Evolutionary conservation across 495 filamentous ascomycete species (phyloP), one percentile per base, ranked within the genome.

Genomic region (Hypoxylon fragiforme): DNA sequence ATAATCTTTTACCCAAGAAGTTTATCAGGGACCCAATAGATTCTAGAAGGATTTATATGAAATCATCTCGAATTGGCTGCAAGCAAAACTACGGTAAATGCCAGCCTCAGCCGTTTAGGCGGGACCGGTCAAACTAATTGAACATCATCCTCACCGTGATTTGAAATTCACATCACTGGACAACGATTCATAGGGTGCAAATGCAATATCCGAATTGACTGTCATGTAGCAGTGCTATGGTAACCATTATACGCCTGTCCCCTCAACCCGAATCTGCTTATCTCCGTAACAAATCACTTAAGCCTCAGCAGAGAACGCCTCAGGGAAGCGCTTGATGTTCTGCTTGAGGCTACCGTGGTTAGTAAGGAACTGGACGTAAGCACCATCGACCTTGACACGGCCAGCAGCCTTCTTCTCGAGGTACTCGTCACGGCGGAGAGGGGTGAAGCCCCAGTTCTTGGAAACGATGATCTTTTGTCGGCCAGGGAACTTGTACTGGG

Each of bases 381-480:
- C 95, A 84, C 94, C 94, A 73, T 98, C 94, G 63, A 91, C 85
- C 79, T 87, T 85, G 75, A 98, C 83, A 73, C 85, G 84, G 72
- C 94, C 94, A 73, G 84, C 86, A 71, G 87, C 79, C 83, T 94
- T 91, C 80, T 89, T 86, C 78, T 89, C 81, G 67, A 95, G 77
- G 80, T 97, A 98, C 74, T 98, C 94, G 54, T 97, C 94, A 66
- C 95, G 92, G 64, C 89, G 88, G 63, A 98, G 89, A 70, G 89
- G 89, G 50, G 94, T 98, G 88, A 97, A 98, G 60, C 94, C 94
- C 94, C 94, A 98, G 81, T 97, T 97, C 88, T 98, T 98, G 81
- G 86, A 91, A 78, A 97, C 86, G 71, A 98, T 95, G 79, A 98
- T 95, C 90, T 98, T 97, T 85, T 98, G 94, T 78, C 94, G 92